Evolutionary conservation across 2,329 filamentous ascomycete species (phyloP).

Genomic region (Ceratocystis ficicola): DNA sequence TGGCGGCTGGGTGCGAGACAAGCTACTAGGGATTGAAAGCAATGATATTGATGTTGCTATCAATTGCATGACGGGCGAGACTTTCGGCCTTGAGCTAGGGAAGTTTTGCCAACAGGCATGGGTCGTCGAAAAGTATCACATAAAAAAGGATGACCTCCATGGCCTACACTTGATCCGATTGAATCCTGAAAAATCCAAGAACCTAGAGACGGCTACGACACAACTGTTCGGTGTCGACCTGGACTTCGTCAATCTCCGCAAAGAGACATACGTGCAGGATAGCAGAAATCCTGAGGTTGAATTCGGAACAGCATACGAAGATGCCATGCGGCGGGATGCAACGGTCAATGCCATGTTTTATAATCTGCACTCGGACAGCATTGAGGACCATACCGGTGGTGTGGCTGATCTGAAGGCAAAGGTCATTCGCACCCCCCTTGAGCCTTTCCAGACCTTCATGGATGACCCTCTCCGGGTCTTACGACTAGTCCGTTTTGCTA

Average conservation of each 20-base stretch:
- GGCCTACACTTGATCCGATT: conserved; percentile 77
- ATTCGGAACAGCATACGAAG: conserved; percentile 83
- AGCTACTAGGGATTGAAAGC: conserved; percentile 57
- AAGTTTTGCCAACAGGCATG: conserved; percentile 52
- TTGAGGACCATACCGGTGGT: conserved; percentile 81
- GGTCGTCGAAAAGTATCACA: conserved; percentile 49
- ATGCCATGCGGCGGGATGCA: conserved; percentile 78
- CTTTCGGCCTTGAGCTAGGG: conserved; percentile 58
- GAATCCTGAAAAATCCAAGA: conserved; percentile 93
- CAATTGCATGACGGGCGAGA: conserved; percentile 70
- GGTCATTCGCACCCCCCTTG: conserved; percentile 72
- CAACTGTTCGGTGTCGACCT: conserved; percentile 77
- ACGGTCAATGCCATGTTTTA: conserved; percentile 95
- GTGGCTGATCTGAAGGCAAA: conserved; percentile 59
- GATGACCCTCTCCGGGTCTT: conserved; percentile 85
- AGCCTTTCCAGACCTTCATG: conserved; percentile 82
- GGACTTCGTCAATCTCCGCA: conserved; percentile 87
- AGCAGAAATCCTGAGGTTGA: conserved; percentile 86
- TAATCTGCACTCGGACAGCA: conserved; percentile 64
- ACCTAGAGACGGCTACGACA: conserved; percentile 82
- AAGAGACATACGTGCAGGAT: conserved; percentile 80
- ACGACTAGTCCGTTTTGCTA: conserved; percentile 80
- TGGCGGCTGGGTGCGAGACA: conserved; percentile 80
- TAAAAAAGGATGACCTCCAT: conserved; percentile 49
- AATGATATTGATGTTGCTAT: conserved; percentile 79